A percentile compares a stretch with the other conserved stretches of the same genome.
Evolutionary conservation across 768 basidiomycete species (phyloP).

Genomic region (Leccinum disarticulatum): DNA sequence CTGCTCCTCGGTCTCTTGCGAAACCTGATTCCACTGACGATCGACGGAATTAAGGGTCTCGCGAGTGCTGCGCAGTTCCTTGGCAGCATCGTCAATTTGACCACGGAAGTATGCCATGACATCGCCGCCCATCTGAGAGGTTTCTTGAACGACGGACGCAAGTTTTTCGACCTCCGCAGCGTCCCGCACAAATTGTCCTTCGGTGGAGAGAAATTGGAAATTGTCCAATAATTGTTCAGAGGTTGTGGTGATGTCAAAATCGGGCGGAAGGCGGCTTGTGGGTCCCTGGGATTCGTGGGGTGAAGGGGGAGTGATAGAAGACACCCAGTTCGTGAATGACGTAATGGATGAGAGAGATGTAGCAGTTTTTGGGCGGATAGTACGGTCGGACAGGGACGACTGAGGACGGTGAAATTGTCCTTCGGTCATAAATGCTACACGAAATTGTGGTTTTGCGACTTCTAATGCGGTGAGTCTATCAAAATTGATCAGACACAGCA

Average conservation of each 20-base stretch:
- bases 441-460: conserved; percentile 66
- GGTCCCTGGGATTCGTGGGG: conserved; percentile 30
- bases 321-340: conserved; percentile 40
- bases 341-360: conserved; percentile 49
- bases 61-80: conserved; percentile 50
- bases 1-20: conserved; percentile 46
- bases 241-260: conserved; percentile 46
- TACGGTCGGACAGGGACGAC: conserved; percentile 56
- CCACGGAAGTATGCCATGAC: conserved; percentile 53
- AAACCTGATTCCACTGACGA: conserved; percentile 43
- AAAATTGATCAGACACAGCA: neutral
- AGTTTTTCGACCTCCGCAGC: conserved; percentile 43
- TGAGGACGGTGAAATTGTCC: conserved; percentile 46
- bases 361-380: conserved; percentile 45
- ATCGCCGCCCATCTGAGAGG: conserved; percentile 43
- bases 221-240: conserved; percentile 52
- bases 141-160: conserved; percentile 47
- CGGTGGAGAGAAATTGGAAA: conserved; percentile 50
- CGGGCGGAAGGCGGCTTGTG: conserved; percentile 37
- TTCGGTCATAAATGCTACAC: conserved; percentile 57
- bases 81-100: conserved; percentile 50
- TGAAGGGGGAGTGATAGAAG: conserved; percentile 17
- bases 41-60: conserved; percentile 45
- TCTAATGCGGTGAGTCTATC: conserved; percentile 58
- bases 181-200: conserved; percentile 39